Evolutionary conservation across 371 early-diverging fungal genomes (phyloP).

Genomic region (Mortierella sp.): DNA sequence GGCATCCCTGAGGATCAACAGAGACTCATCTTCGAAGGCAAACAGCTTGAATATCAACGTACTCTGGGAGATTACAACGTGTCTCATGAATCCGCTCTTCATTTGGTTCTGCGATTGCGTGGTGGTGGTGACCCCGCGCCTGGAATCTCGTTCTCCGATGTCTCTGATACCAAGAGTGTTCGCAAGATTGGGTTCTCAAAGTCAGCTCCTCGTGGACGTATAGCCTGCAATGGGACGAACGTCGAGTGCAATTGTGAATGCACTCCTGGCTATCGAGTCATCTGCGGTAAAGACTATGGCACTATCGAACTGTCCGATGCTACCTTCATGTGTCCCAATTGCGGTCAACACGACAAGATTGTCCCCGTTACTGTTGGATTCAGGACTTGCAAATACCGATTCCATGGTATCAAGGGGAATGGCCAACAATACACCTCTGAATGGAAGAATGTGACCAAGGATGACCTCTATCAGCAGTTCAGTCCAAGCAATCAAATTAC

Average conservation of each 20-base stretch:
- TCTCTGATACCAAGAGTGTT: neutral
- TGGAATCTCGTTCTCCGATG: too few relatives aligned
- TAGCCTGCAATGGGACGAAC: neutral
- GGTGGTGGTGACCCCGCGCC: too few relatives aligned
- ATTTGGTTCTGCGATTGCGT: conserved; percentile 96
- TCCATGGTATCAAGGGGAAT: neutral
- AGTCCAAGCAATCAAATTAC: neutral
- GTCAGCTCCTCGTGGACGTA: neutral
- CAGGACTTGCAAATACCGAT: conserved; percentile 16
- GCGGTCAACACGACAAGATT: neutral
- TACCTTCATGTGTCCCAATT: conserved; percentile 6
- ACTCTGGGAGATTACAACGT: conserved; percentile 85
- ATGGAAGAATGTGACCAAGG: conserved; percentile 1
- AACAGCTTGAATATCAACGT: conserved; percentile 98
- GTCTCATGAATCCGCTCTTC: conserved; percentile 96
- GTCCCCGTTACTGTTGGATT: neutral
- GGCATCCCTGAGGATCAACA: conserved; percentile 57
- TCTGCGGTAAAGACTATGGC: neutral
- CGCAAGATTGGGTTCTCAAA: neutral
- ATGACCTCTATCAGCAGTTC: conserved; percentile 3
- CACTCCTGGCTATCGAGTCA: neutral
- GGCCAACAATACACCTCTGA: neutral
- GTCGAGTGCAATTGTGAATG: conserved; percentile 6
- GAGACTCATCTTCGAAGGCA: conserved; percentile 92
- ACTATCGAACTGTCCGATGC: conserved; percentile 1